Evolutionary conservation across 306 rosid genomes (phyloP), one percentile per base, ranked within the genome.

Genomic region (Begonia peltatifolia): DNA sequence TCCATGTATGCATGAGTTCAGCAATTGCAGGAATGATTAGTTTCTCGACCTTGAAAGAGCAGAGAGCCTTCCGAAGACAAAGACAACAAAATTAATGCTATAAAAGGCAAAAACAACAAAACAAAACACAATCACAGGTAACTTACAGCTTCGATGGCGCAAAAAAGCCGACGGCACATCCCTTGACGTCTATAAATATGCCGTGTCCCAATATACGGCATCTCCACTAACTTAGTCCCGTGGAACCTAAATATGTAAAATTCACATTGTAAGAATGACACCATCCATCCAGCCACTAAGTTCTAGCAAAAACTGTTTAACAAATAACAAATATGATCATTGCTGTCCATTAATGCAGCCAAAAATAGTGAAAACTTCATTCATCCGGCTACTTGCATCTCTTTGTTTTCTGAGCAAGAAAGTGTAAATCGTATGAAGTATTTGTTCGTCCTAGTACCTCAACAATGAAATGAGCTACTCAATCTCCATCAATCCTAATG

Each of bases 131-230:
- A 30, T 30, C 38, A 30, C 6, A 7, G 6, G 14, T 8, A 12
- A 63, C 71, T 65, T 79, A 92, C 99, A 22, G 62, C 72, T 75
- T 92, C 96, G 71, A 92, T 79, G 60, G 94, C 93, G 50, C 79
- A 58, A 64, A 92, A 83, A 74, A 92, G 94, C 47, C 89, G 77
- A 25, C 96, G 95, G 64, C 94, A 92, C 99, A 92, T 92, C 75
- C 99, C 99, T 70, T 92, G 96, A 50, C 80, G 94, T 69, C 99
- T 87, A 53, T 92, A 83, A 62, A 87, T 74, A 51, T 87, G 93
- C 59, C 96, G 99, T 63, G 96, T 87, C 67, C 96, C 96, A 13
- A 92, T 92, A 65, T 80, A 92, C 50, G 99, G 99, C 99, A 92
- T 92, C 84, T 92, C 99, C 6, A 80, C 93, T 60, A 92, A 63